Evolutionary conservation across 108 stramenopile species (phyloP), one percentile per base, ranked within the genome.

Genomic region (Skeletonema costatum): DNA sequence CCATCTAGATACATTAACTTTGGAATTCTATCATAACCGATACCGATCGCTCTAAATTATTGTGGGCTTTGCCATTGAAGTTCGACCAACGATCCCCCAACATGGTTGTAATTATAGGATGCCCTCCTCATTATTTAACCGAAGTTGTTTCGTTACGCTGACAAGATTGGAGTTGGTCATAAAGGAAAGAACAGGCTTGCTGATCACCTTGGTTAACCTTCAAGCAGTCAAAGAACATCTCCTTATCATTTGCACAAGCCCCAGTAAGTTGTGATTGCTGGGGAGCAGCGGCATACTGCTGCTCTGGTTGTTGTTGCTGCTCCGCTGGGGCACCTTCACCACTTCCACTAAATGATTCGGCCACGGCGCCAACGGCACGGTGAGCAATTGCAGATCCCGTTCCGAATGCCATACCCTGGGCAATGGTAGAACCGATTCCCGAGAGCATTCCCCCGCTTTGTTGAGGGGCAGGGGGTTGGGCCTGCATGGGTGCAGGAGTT

Each of bases 341-440:
- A n/a, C 75, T 73, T 31, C 95, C 95, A 36, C 81, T 71, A 61
- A 96, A 77, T 74, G 91, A 81, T n/a, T 84, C 87, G 33, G 90
- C 93, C 10, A 78, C 93, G 9, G 93, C 92, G 65, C 95, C 95
- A 6, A 96, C 95, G 35, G 93, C 95, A 51, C 96, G 94, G 70
- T 99, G 98, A 44, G 97, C 98, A 77, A 99, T 93, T 60, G 97
- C 97, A 4, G 90, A 92, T 60, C 98, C 98, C 59, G 95, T 98
- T 66, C 98, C 98, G 78, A 99, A 99, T 14, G 97, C 97, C 92
- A 98, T 97, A 53, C 98, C 98, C 83, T 99, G 98, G 16, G 92
- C 95, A 85, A 99, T 98, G 61, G 97, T 97, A 50, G 93, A 93
- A 46, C 93, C 97, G 76, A 98, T 96, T 31, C 97, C 97, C n/a